Percentiles rank a stretch among this genome's conserved stretches.
These are phyloP conservation scores for Quercus agrifolia DNA, from an alignment of 306 rosid genomes.

Conservation along the genomic window DNA sequence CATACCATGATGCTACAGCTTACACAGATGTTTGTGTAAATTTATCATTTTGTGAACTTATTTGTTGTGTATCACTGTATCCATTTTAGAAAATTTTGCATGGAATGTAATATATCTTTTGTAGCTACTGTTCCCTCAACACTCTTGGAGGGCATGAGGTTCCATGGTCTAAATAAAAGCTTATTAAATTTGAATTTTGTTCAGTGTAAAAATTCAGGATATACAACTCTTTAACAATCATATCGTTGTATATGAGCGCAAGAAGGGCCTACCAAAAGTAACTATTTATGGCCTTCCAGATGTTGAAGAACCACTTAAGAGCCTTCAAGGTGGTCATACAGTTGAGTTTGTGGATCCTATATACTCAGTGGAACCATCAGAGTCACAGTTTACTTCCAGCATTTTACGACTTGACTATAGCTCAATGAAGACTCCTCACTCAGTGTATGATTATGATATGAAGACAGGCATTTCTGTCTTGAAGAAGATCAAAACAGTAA, in stretches of 20 bases:
- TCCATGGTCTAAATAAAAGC: slow-evolving; percentile 23
- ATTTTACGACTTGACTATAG: slow-evolving; percentile 74
- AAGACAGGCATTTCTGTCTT: slow-evolving; percentile 54
- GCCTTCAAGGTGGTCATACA: slow-evolving; percentile 54
- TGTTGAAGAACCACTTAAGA: slow-evolving; percentile 57
- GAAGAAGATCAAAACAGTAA: slow-evolving; percentile 79
- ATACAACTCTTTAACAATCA: slow-evolving; percentile 67
- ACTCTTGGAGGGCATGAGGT: slow-evolving; percentile 5
- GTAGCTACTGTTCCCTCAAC: not conserved
- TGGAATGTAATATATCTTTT: not conserved
- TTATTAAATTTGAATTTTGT: slow-evolving; percentile 32
- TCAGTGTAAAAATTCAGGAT: slow-evolving; percentile 80
- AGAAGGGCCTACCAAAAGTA: slow-evolving; percentile 77
- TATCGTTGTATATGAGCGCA: slow-evolving; percentile 69
- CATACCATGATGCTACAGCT: not conserved
- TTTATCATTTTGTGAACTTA: not conserved
- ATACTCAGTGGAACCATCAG: slow-evolving; percentile 52
- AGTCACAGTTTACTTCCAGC: slow-evolving; percentile 67
- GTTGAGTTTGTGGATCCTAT: slow-evolving; percentile 74
- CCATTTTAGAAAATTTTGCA: not conserved
- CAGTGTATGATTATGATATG: slow-evolving; percentile 93
- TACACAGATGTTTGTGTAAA: not conserved
- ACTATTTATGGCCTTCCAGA: slow-evolving; percentile 65
- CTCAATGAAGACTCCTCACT: slow-evolving; percentile 79
- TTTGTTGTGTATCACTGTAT: too few species aligned